phyloP scores from a whole-genome alignment of 768 basidiomycete species.

The Peribolospora kevripleyi region DNA sequence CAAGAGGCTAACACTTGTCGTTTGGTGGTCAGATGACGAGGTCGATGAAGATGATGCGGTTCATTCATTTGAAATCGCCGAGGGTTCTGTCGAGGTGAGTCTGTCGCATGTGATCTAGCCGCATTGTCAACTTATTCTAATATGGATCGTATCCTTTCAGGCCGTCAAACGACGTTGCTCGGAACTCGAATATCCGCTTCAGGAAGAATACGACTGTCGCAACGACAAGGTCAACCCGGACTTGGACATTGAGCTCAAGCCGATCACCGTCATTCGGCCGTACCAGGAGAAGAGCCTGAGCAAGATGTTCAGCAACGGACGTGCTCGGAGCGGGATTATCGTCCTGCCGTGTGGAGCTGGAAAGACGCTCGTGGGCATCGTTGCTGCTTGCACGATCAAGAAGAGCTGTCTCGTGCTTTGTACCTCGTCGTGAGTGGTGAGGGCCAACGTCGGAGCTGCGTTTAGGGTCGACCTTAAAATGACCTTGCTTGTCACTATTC shows the following conservation, averaged over 20 bases:
- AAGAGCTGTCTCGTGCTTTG: conserved; percentile 93
- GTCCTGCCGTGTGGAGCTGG: conserved; percentile 96
- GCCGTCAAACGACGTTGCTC: conserved; percentile 91
- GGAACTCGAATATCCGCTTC: conserved; percentile 88
- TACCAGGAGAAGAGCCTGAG: conserved; percentile 96
- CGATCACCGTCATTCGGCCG: conserved; percentile 84
- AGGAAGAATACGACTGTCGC: conserved; percentile 97
- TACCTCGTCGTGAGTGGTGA: conserved; percentile 64
- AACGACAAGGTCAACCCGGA: conserved; percentile 92
- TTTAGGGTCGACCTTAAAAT: not conserved
- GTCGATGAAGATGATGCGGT: conserved; percentile 94
- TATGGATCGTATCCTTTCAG: conserved; percentile 22
- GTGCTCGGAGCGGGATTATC: conserved; percentile 92
- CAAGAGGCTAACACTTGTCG: not conserved
- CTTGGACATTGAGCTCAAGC: conserved; percentile 94
- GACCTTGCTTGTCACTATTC: not conserved
- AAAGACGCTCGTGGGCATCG: conserved; percentile 97
- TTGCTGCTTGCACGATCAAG: conserved; percentile 96
- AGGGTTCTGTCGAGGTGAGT: conserved; percentile 70
- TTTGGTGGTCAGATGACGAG: conserved; percentile 40
- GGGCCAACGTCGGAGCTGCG: not conserved
- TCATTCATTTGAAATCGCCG: conserved; percentile 87
- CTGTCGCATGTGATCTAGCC: not conserved
- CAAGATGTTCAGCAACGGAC: conserved; percentile 99
- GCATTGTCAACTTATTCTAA: conserved; percentile 1